Evolutionary conservation across 768 basidiomycete genomes (phyloP), one percentile per base, ranked within the genome.

Genomic region (Multifurca ochricompacta): DNA sequence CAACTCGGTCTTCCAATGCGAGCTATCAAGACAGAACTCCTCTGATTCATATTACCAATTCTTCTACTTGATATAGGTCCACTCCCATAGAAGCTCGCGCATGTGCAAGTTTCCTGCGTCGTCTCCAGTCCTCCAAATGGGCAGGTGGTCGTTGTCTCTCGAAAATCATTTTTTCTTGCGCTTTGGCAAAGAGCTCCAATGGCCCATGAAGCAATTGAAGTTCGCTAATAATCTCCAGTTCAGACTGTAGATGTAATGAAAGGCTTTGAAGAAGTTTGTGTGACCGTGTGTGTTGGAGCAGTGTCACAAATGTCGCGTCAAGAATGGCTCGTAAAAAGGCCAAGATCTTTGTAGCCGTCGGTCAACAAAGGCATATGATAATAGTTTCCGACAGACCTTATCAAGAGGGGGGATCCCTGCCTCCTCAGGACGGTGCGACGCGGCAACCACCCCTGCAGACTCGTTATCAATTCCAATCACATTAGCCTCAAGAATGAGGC

Each of bases 11-110:
- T n/a, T n/a, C n/a, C n/a, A 23, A 44, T 80, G 64, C 54, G 30
- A 21, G 11, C 40, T 9, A 18, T 16, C 25, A 14, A 23, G 49
- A n/a, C 11, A 40, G 19, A 36, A 30, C 3, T 18, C 21, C 21
- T 14, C 31, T 16, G 9, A 21, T 32, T 44, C 70, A 85, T 55
- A 87, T 66, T 31, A 76, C 69, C 59, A 91, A 71, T 62, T 87
- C 83, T 61, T 90, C 87, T 56, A 90, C 64, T 67, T 79, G 81
- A 67, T 90, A 89, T 60, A 81, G 61, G 19, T 85, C 84, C 51
- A 87, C 72, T 31, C 73, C 74, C 51, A 80, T 71, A 28, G 70
- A 73, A 18, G 74, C 72, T 54, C 74, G 77, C 59, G 81, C 78
- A 32, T 74, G 75, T n/a, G 71, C 73, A 58, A 73, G 68, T 66